Base-by-base conservation (phyloP, 169 alveolate species). In the Plasmodium knowlesi region DNA sequence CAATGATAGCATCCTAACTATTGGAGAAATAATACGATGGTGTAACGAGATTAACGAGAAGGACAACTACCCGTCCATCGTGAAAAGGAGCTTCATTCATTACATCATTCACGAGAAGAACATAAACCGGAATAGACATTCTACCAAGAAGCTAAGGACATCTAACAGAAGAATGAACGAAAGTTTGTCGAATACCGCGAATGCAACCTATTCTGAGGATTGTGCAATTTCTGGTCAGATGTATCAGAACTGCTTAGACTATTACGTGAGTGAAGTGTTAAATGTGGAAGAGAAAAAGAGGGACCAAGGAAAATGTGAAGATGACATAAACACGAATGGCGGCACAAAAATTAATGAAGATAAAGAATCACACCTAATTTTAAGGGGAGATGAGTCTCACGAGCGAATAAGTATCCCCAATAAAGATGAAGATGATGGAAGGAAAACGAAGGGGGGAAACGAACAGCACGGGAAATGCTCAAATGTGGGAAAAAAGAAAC, bases 31-130 rank as follows among this genome's bases (percentile, higher is more conserved):
- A 74, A 53, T 86, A 32, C 80, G 81, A 9, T 86, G 93, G 93
- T 86, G 93, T 39, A 57, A 74, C 22, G 93, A 86, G 80, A 70
- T 86, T 9, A 53, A 53, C 81, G 93, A 86, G 78, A 86, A 86
- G 32, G 80, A 86, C 43, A 86, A 53, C 43, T 86, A 86, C 70
- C 93, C 93, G 0, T 16, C 32, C 16, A 57, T 22, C 30, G 81
- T 32, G 80, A 86, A 86, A 76, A 74, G 46, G 9, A 74, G 39
- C 46, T 86, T 86, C 80, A 54, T 86, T 74, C 79, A 76, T 53
- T 86, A 86, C 67, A 16, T 86, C 39, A 86, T 86, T 25, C 67
- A 86, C 43, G 93, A 73, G 61, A 41, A 25, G 30, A 78, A 34
- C 28, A 14, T 53, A 37, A 74, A 70, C 30, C 78, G 67, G 10